Evolutionary conservation across 768 basidiomycete species (phyloP).

Genomic region (Mycena olivaceomarginata): DNA sequence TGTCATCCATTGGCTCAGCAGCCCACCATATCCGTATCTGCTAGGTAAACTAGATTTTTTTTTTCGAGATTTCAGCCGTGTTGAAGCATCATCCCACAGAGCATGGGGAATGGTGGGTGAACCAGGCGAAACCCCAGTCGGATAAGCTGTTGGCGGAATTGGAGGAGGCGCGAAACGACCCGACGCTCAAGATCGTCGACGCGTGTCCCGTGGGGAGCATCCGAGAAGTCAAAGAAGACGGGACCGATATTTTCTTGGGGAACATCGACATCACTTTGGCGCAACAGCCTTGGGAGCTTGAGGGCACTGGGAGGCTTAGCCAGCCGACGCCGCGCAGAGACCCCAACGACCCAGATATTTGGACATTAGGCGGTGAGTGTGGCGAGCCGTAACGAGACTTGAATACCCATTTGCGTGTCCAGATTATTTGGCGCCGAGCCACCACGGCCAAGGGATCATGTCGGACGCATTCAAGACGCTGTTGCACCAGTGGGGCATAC

Average conservation of each 20-base stretch:
- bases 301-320: conserved; percentile 60
- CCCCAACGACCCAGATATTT: conserved; percentile 74
- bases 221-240: conserved; percentile 74
- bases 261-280: conserved; percentile 57
- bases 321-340: conserved; percentile 50
- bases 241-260: conserved; percentile 74
- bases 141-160: conserved; percentile 52
- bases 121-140: conserved; percentile 49
- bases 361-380: conserved; percentile 75
- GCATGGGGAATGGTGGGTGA: conserved; percentile 56
- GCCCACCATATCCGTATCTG: conserved; percentile 74
- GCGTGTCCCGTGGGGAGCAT: conserved; percentile 70
- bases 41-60: conserved; percentile 49
- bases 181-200: conserved; percentile 58
- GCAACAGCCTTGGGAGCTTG: conserved; percentile 53
- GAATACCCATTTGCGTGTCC: neutral
- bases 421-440: conserved; percentile 78
- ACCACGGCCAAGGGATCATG: conserved; percentile 87
- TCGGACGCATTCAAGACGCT: conserved; percentile 74
- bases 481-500: conserved; percentile 76
- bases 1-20: conserved; percentile 66
- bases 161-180: conserved; percentile 38
- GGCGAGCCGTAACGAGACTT: neutral
- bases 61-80: neutral
- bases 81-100: conserved; percentile 49